These are phyloP conservation scores for Cymbopogon citratus DNA, from an alignment of 176 grass and related monocot genomes.

Conservation along the genomic window DNA sequence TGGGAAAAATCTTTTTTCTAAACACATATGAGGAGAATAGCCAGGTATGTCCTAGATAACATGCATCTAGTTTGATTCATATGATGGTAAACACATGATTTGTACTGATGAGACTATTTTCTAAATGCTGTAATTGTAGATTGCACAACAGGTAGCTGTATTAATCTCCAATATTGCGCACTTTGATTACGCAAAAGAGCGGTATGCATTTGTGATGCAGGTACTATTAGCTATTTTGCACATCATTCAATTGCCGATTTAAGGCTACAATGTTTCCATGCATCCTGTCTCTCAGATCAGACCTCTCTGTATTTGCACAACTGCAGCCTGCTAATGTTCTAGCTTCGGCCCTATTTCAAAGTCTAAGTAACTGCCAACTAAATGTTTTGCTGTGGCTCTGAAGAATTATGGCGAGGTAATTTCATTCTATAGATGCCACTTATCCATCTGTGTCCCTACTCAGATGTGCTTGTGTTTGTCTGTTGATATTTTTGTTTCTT, in stretches of 20 bases:
- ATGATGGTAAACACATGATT: background rate
- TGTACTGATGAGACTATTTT: background rate
- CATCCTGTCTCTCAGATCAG: background rate
- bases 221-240: background rate
- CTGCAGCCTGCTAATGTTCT: background rate
- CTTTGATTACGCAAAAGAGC: background rate
- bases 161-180: background rate
- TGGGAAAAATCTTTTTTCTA: background rate
- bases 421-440: slow-evolving; percentile 12
- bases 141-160: background rate
- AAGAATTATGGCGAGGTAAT: slow-evolving; percentile 78
- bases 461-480: slow-evolving; percentile 8
- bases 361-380: slow-evolving; percentile 88
- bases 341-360: slow-evolving; percentile 71
- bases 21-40: background rate
- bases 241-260: background rate
- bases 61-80: background rate
- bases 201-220: background rate
- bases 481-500: background rate
- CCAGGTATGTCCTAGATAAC: background rate
- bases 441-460: slow-evolving; percentile 9
- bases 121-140: background rate
- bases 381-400: slow-evolving; percentile 68
- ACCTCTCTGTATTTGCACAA: background rate
- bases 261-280: background rate